Percentiles rank a stretch among this genome's conserved stretches.
phyloP scores from a whole-genome alignment of 2,329 filamentous ascomycete species.

The Zymoseptoria pseudotritici region DNA sequence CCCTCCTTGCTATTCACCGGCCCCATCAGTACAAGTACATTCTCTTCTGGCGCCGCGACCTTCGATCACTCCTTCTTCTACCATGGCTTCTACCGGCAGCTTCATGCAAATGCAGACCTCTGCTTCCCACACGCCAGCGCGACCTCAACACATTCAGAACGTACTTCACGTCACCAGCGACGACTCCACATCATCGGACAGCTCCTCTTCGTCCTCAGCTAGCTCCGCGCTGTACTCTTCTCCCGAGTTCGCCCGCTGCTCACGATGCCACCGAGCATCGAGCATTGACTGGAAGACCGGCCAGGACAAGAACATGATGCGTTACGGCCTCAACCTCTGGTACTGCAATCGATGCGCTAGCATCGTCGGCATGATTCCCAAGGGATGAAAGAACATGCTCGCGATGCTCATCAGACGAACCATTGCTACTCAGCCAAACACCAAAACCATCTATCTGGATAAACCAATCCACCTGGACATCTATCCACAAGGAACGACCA shows the following conservation, averaged over 20 bases:
- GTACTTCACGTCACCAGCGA: slow-evolving; percentile 26
- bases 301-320: slow-evolving; percentile 30
- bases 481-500: too few relatives aligned
- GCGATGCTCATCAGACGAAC: not conserved
- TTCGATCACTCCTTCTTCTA: not conserved
- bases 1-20: slow-evolving; percentile 13
- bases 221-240: slow-evolving; percentile 15
- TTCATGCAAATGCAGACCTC: slow-evolving; percentile 29
- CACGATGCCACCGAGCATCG: slow-evolving; percentile 29
- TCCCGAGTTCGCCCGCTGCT: slow-evolving; percentile 27
- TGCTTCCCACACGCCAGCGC: slow-evolving; percentile 20
- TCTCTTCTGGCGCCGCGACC: slow-evolving; percentile 19
- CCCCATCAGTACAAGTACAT: slow-evolving; percentile 8
- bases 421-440: not conserved
- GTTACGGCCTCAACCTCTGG: slow-evolving; percentile 32
- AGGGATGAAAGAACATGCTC: not conserved
- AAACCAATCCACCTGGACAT: not conserved
- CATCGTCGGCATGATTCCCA: slow-evolving; percentile 26
- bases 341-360: slow-evolving; percentile 32
- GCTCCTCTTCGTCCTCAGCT: slow-evolving; percentile 14
- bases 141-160: slow-evolving; percentile 29
- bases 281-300: slow-evolving; percentile 28
- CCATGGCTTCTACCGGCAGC: slow-evolving; percentile 15
- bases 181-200: slow-evolving; percentile 19
- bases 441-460: not conserved